phyloP scores from a whole-genome alignment of 768 basidiomycete genomes.

The Psilocybe cyanescens region DNA sequence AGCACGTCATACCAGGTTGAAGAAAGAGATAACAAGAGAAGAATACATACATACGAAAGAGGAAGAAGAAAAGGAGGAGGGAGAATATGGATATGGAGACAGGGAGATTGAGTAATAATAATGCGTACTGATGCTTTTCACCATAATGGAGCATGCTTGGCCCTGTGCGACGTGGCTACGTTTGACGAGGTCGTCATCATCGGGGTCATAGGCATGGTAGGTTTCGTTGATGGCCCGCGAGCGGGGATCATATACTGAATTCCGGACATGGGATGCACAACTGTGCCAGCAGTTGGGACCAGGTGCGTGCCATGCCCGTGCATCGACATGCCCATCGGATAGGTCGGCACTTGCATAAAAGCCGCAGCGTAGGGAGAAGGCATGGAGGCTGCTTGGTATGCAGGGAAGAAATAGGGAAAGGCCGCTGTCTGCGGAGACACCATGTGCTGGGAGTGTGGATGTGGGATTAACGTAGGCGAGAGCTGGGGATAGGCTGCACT shows the following conservation, averaged over 20 bases:
- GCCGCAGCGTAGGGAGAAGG: constrained; percentile 18
- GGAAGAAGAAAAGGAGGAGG: not conserved
- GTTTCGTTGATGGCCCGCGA: constrained; percentile 3
- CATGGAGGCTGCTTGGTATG: constrained; percentile 26
- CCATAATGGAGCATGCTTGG: constrained; percentile 21
- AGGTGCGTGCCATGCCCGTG: constrained; percentile 6
- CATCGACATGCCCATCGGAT: constrained; percentile 23
- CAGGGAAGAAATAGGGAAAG: constrained; percentile 29
- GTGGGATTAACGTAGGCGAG: constrained; percentile 8
- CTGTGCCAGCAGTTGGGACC: constrained; percentile 10
- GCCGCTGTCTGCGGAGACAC: constrained; percentile 13
- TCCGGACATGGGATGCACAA: constrained; percentile 7
- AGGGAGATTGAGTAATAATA: constrained; percentile 8
- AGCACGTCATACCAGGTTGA: not conserved
- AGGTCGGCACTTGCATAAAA: constrained; percentile 24
- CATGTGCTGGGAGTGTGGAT: constrained; percentile 11
- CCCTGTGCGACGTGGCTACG: constrained; percentile 4
- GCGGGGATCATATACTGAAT: constrained; percentile 7
- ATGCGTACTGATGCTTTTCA: constrained; percentile 10
- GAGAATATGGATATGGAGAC: constrained; percentile 12
- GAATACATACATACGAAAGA: constrained; percentile 14
- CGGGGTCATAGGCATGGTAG: not conserved
- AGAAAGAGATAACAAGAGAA: not conserved
- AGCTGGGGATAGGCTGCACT: constrained; percentile 7
- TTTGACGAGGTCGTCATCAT: constrained; percentile 3